These are phyloP conservation scores for Rubia yunnanensis DNA, from an alignment of 257 asterid species.

Conservation along the genomic window DNA sequence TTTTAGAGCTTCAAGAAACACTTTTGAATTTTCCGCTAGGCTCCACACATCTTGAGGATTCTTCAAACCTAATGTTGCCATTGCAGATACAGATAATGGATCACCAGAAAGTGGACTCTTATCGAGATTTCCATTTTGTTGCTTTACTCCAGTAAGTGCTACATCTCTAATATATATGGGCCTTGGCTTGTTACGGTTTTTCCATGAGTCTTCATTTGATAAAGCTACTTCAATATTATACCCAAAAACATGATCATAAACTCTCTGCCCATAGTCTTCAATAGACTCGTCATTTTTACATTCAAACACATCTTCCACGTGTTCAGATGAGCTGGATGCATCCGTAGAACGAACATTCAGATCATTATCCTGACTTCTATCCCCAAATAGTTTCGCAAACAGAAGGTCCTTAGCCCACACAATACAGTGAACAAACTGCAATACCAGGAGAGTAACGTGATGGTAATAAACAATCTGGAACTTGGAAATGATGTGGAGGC, in stretches of 20 bases:
- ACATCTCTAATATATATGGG: conserved; percentile 69
- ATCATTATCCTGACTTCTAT: conserved; percentile 86
- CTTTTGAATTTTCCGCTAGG: conserved; percentile 70
- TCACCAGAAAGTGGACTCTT: conserved; percentile 33
- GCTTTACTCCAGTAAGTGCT: conserved; percentile 29
- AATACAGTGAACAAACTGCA: conserved; percentile 95
- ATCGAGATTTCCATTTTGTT: conserved; percentile 63
- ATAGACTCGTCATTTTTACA: conserved; percentile 51
- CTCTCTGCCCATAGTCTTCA: conserved; percentile 75
- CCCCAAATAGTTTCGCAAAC: conserved; percentile 90
- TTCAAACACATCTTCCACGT: conserved; percentile 63
- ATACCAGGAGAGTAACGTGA: conserved; percentile 15
- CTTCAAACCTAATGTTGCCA: conserved; percentile 75
- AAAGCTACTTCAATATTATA: conserved; percentile 86
- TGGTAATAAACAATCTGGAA: background rate
- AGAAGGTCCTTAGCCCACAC: conserved; percentile 99
- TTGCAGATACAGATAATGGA: conserved; percentile 58
- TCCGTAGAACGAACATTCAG: conserved; percentile 73
- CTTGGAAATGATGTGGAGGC: background rate
- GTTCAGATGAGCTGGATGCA: conserved; percentile 59
- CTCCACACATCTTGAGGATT: conserved; percentile 94
- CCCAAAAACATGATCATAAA: conserved; percentile 95
- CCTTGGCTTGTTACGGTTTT: conserved; percentile 76
- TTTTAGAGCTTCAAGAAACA: conserved; percentile 75
- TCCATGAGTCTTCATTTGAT: conserved; percentile 90